Conservation (phyloP, 768 basidiomycete genomes). For the Tremella fuciformis region DNA sequence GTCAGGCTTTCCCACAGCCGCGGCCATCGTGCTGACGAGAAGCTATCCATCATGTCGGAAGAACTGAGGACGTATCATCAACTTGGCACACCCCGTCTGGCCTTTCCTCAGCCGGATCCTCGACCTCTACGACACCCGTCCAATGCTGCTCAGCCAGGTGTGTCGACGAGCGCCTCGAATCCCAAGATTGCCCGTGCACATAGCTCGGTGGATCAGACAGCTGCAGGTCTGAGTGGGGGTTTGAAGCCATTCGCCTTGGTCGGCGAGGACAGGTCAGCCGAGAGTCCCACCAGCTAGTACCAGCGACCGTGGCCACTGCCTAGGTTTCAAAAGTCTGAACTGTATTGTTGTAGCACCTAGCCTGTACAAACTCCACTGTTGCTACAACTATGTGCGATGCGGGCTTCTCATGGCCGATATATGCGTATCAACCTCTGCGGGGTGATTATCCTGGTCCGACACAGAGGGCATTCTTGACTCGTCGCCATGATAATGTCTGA, state of each 20-base stretch:
- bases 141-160: too few relatives aligned
- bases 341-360: neutral
- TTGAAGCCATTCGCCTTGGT: too few relatives aligned
- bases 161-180: too few relatives aligned
- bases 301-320: too few relatives aligned
- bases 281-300: too few relatives aligned
- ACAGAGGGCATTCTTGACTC: conserved; percentile 83
- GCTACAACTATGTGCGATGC: neutral
- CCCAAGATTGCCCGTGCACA: too few relatives aligned
- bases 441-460: conserved; percentile 61
- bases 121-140: too few relatives aligned
- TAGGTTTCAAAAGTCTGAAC: too few relatives aligned
- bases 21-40: neutral
- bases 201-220: too few relatives aligned
- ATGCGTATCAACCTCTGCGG: conserved; percentile 17
- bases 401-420: neutral
- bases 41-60: conserved; percentile 37
- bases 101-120: conserved; percentile 23
- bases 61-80: conserved; percentile 40
- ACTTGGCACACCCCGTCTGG: conserved; percentile 39
- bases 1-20: conserved; percentile 19
- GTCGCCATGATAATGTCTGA: conserved; percentile 55
- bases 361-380: conserved; percentile 3
- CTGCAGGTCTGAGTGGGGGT: too few relatives aligned
- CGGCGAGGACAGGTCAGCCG: too few relatives aligned